These are phyloP conservation scores for Phialocephala sp. DNA, from an alignment of 2,329 filamentous ascomycete species.

Conservation along the genomic window DNA sequence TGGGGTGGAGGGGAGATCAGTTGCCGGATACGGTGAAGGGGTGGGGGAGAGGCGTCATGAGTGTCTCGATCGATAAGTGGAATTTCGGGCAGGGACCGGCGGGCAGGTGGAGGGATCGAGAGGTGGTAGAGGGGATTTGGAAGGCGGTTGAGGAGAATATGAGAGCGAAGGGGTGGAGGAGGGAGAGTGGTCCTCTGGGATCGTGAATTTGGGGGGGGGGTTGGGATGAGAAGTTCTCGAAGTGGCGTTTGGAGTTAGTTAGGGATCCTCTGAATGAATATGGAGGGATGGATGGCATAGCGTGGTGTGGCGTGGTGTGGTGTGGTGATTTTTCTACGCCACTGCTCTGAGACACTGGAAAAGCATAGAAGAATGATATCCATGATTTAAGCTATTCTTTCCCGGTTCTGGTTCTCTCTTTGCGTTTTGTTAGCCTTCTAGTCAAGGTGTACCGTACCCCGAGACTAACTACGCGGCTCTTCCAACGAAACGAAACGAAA, in stretches of 20 bases:
- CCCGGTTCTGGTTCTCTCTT: not conserved
- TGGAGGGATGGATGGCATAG: not conserved
- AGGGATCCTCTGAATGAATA: not conserved
- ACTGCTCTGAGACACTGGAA: not conserved
- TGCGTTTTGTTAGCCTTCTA: too few relatives aligned
- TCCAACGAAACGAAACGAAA: too few relatives aligned
- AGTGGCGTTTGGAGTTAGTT: constrained; percentile 26
- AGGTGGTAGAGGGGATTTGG: constrained; percentile 94
- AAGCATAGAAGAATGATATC: constrained; percentile 12
- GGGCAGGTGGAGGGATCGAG: constrained; percentile 80
- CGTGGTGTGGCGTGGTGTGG: not conserved
- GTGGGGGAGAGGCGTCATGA: constrained; percentile 86
- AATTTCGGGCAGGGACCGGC: constrained; percentile 55
- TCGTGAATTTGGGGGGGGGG: not conserved
- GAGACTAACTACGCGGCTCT: too few relatives aligned
- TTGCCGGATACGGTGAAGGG: constrained; percentile 77
- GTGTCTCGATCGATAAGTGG: constrained; percentile 85
- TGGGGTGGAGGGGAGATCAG: constrained; percentile 89
- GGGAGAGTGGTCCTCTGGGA: constrained; percentile 64
- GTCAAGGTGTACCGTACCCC: too few relatives aligned
- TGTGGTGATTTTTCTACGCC: too few relatives aligned
- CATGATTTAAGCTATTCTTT: not conserved
- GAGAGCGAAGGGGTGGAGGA: constrained; percentile 82
- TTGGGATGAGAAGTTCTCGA: not conserved
- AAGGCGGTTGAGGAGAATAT: constrained; percentile 86